Conservation (phyloP, 208 protist genomes). For the Porcisia deanei region DNA sequence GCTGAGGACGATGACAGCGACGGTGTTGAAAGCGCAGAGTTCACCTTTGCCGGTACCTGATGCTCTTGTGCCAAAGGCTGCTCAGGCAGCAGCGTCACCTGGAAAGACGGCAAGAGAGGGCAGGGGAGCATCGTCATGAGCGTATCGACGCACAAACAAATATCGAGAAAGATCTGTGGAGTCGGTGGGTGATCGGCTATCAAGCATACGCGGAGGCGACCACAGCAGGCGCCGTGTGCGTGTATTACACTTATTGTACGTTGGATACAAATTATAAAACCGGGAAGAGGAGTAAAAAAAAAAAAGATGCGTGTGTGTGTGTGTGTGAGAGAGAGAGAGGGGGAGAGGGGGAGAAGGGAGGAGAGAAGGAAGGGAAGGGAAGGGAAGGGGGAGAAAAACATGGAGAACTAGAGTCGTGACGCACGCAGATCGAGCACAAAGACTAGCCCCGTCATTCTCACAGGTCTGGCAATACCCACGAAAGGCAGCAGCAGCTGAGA, state of each 20-base stretch:
- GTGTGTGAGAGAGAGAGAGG: not conserved
- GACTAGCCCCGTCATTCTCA: not conserved
- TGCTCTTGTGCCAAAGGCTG: not conserved
- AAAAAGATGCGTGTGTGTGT: not conserved
- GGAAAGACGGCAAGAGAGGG: conserved; percentile 20
- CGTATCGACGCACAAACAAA: not conserved
- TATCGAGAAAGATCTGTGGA: not conserved
- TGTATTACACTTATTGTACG: too few relatives aligned
- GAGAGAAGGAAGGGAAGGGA: not conserved
- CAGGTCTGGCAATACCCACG: not conserved
- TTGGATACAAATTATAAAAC: too few relatives aligned
- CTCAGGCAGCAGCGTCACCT: conserved; percentile 33
- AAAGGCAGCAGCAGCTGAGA: not conserved
- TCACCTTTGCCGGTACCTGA: not conserved
- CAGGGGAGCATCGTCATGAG: conserved; percentile 18
- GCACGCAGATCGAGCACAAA: not conserved
- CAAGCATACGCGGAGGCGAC: not conserved
- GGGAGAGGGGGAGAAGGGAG: not conserved
- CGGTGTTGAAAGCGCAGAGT: not conserved
- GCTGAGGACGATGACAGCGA: not conserved
- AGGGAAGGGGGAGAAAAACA: not conserved
- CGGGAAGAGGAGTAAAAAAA: too few relatives aligned
- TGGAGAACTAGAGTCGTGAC: not conserved
- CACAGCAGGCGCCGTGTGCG: not conserved
- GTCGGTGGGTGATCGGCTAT: not conserved